These are phyloP conservation scores for Rhynchospora breviuscula DNA, from an alignment of 176 grass and related monocot genomes.

Conservation along the genomic window DNA sequence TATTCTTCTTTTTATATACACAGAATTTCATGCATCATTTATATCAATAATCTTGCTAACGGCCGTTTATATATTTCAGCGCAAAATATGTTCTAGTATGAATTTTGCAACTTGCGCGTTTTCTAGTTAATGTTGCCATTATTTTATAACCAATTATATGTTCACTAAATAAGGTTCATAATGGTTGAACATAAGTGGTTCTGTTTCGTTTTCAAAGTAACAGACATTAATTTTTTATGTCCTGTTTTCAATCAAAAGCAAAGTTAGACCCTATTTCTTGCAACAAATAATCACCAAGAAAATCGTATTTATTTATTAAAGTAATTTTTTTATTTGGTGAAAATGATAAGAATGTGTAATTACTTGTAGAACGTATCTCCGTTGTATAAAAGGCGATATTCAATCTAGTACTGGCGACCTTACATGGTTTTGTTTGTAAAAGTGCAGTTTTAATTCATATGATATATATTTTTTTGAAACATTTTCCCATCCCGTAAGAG, in stretches of 20 bases:
- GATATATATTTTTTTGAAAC: too few relatives aligned
- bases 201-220: slow-evolving; percentile 10
- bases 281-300: not conserved
- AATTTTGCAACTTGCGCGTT: not conserved
- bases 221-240: not conserved
- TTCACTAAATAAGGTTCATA: slow-evolving; percentile 12
- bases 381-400: too few relatives aligned
- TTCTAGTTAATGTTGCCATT: not conserved
- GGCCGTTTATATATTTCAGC: not conserved
- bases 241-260: not conserved
- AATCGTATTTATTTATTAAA: too few relatives aligned
- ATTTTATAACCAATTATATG: not conserved
- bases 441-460: too few relatives aligned
- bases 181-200: slow-evolving; percentile 24
- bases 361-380: not conserved
- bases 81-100: not conserved
- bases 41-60: not conserved
- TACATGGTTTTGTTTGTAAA: too few relatives aligned
- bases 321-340: not conserved
- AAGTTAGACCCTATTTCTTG: not conserved
- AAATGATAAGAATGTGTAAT: not conserved
- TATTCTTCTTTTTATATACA: not conserved
- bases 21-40: not conserved
- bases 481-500: too few relatives aligned
- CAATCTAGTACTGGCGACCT: too few relatives aligned